Evolutionary conservation across 1,284 basidiomycete species (phyloP).

Genomic region (Flammula alnicola): DNA sequence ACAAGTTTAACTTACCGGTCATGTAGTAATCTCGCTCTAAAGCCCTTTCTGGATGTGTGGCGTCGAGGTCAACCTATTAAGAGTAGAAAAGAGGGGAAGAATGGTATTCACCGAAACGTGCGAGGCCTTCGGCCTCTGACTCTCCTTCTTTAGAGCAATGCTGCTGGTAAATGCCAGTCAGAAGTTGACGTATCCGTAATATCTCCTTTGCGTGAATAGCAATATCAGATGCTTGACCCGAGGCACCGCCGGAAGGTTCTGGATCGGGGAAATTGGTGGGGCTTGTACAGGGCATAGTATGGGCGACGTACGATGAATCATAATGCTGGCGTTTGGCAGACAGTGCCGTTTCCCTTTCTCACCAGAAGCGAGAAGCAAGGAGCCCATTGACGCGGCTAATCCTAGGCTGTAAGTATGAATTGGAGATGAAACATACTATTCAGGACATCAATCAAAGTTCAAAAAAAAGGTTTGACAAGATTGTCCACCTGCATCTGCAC

Average conservation of each 20-base stretch:
- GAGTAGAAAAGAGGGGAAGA: conserved; percentile 19
- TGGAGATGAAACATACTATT: conserved; percentile 86
- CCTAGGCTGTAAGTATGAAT: conserved; percentile 96
- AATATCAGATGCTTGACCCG: conserved; percentile 92
- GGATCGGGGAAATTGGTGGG: conserved; percentile 13
- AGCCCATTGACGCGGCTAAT: conserved; percentile 93
- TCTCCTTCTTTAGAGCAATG: conserved; percentile 77
- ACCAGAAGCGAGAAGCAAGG: conserved; percentile 85
- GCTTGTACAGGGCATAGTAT: conserved; percentile 14
- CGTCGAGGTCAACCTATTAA: conserved; percentile 24
- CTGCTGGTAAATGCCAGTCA: conserved; percentile 85
- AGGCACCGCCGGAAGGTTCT: conserved; percentile 95
- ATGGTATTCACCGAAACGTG: conserved; percentile 73
- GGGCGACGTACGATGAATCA: conserved; percentile 87
- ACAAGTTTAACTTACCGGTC: conserved; percentile 61
- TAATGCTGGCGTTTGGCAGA: conserved; percentile 90
- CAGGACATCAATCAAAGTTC: conserved; percentile 18
- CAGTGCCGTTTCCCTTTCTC: conserved; percentile 88
- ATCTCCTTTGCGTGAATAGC: conserved; percentile 95
- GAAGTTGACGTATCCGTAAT: conserved; percentile 78
- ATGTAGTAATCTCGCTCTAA: conserved; percentile 95
- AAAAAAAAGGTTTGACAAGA: conserved; percentile 12
- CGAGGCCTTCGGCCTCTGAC: conserved; percentile 61
- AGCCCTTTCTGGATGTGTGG: conserved; percentile 67
- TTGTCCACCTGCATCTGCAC: conserved; percentile 73